Base-by-base conservation (phyloP, 495 filamentous ascomycete genomes). In the Annulohypoxylon nitens region DNA sequence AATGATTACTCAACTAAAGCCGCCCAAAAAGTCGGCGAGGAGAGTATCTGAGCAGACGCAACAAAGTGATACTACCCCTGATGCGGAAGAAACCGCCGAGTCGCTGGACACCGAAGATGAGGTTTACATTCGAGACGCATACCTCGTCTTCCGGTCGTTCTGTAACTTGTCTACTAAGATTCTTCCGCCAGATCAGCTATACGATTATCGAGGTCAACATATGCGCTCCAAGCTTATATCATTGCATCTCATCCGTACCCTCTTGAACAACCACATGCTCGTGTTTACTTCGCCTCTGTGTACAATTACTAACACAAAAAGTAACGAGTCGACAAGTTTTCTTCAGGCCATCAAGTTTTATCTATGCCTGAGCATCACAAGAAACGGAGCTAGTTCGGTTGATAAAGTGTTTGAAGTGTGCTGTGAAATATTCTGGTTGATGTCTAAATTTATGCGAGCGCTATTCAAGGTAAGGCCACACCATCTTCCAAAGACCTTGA, bases 221-320 rank as follows among this genome's bases (percentile, higher is more conserved):
- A 98, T 99, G 97, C 90, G 97, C 48, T 97, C 95, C 18, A 99
- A 99, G 80, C 83, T 99, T 34, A 89, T 99, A 67, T 97, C 96
- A 7, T 87, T 99, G 16, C 94, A 98, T 76, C 89, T 98, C 47
- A 93, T 98, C 61, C 94, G 97, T 78, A 97, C 93, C 37, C 89
- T 97, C 61, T 88, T 99, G 54, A 94, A 97, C 79, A 97, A 97
- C 81, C 90, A 98, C 76, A 91, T 93, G 72, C 76, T 87, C 34
- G 91, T 96, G 23, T 97, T 99, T 78, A 92, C 92, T 14, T 97
- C 93, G 51, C 94, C 96, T 2, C 84, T 93, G 39, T 92, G 93
- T 76, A 96, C 93, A 30, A 97, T 99, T 76, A 91, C 88, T 73
- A 95, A 94, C 78, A 93, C 92, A 43, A 93, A 89, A 78, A 93